Evolutionary conservation across 2,329 filamentous ascomycete species (phyloP).

Genomic region (Penicillium sp.): DNA sequence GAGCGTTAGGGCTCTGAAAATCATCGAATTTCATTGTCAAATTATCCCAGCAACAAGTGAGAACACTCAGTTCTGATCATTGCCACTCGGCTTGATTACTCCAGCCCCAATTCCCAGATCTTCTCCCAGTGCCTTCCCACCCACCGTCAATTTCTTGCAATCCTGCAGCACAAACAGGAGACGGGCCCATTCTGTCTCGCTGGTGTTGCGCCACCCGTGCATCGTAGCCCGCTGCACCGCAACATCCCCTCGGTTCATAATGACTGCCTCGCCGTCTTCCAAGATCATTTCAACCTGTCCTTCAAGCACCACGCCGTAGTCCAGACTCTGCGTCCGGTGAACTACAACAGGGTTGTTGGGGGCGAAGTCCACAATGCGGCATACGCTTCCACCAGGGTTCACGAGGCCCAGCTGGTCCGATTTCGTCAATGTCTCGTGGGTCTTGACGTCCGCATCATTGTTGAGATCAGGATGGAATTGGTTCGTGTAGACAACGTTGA

Average conservation of each 20-base stretch:
- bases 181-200: slow-evolving; percentile 48
- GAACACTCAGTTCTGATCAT: slow-evolving; percentile 7
- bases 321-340: slow-evolving; percentile 55
- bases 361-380: slow-evolving; percentile 50
- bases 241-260: slow-evolving; percentile 53
- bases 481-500: slow-evolving; percentile 43
- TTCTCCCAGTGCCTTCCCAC: slow-evolving; percentile 24
- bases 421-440: slow-evolving; percentile 30
- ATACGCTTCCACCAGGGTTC: slow-evolving; percentile 43
- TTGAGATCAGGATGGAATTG: slow-evolving; percentile 38
- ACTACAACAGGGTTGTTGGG: slow-evolving; percentile 46
- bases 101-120: slow-evolving; percentile 23
- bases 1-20: not conserved
- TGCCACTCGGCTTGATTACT: slow-evolving; percentile 16
- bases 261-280: slow-evolving; percentile 50
- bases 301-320: slow-evolving; percentile 57
- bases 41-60: not conserved
- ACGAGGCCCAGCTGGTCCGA: slow-evolving; percentile 36
- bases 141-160: slow-evolving; percentile 23
- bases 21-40: not conserved
- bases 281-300: slow-evolving; percentile 53
- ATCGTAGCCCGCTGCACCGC: slow-evolving; percentile 56
- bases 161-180: slow-evolving; percentile 42
- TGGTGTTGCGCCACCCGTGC: slow-evolving; percentile 55
- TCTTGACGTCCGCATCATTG: slow-evolving; percentile 34